Evolutionary conservation across 805 yeast species (phyloP), one percentile per base, ranked within the genome.

Genomic region (Zygoascus bituminiphila): DNA sequence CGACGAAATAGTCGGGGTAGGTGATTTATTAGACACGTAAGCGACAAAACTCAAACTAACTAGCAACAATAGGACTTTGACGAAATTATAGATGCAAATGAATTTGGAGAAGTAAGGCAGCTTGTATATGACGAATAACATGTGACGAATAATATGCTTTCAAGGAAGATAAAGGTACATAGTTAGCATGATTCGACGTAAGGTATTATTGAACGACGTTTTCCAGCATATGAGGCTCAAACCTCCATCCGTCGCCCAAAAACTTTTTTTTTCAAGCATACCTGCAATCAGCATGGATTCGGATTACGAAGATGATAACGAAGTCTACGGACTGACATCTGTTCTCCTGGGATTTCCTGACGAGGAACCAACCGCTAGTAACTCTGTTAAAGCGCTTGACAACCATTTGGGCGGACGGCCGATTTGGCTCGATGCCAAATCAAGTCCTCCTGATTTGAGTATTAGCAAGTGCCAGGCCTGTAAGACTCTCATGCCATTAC

Each of bases 51-150:
- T 9, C 38, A 10, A 19, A 43, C 44, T 42, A 25, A 24, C 44
- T 42, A 3, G n/a, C 14, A 12, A 40, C 15, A n/a, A 23, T 17
- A 52, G 52, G 84, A 87, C 62, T 85, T 85, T 82, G 79, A 81
- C 59, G 94, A 83, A 57, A 76, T 88, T 49, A 91, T 85, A 47
- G 93, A 87, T 42, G 88, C 88, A 38, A 87, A 87, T 62, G 96
- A 88, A 63, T 54, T 49, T 40, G 64, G 63, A 22, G 61, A 58
- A 38, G 55, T 62, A 22, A 44, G 48, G 14, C 56, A 55, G 25
- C 35, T 57, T 9, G 48, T 55, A 20, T 50, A 47, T 14, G 60
- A 55, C 14, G 58, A 53, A 39, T 42, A 29, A 7, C 14, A 17
- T 12, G n/a, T n/a, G n/a, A n/a, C n/a, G n/a, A n/a, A n/a, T n/a